A percentile compares a stretch with the other conserved stretches of the same genome.
Evolutionary conservation across 345 rosid genomes (phyloP).

Genomic region (Rhodamnia rubescens): DNA sequence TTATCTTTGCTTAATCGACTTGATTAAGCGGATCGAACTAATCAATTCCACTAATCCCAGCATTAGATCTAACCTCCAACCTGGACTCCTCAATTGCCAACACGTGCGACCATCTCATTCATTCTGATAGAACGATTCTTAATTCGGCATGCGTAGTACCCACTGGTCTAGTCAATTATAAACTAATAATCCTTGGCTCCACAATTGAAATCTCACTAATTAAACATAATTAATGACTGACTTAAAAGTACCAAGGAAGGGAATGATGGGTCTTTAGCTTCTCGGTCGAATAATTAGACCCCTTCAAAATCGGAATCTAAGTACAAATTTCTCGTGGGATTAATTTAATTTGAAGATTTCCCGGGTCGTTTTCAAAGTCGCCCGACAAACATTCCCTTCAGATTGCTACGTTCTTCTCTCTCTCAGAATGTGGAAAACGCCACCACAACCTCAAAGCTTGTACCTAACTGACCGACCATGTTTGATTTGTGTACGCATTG

Average conservation of each 20-base stretch:
- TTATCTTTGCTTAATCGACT: not conserved
- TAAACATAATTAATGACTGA: not conserved
- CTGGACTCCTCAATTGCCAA: not conserved
- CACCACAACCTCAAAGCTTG: not conserved
- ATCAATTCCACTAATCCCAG: not conserved
- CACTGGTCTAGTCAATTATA: not conserved
- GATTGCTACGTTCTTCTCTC: not conserved
- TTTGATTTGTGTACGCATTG: conserved; percentile 5
- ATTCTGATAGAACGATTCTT: not conserved
- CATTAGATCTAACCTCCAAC: not conserved
- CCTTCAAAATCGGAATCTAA: not conserved
- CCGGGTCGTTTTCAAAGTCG: not conserved
- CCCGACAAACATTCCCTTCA: not conserved
- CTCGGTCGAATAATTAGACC: conserved; percentile 9
- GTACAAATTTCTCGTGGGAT: not conserved
- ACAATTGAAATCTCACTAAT: no score
- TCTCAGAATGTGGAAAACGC: conserved; percentile 8
- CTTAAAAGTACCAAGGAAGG: not conserved
- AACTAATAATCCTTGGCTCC: not conserved
- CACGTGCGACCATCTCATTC: not conserved
- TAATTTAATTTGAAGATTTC: not conserved
- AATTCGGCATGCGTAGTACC: not conserved
- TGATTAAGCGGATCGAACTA: not conserved
- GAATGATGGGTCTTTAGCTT: not conserved
- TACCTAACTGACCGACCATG: conserved; percentile 32